These are phyloP conservation scores for Babesia divergens DNA, from an alignment of 169 alveolate species.

Conservation along the genomic window DNA sequence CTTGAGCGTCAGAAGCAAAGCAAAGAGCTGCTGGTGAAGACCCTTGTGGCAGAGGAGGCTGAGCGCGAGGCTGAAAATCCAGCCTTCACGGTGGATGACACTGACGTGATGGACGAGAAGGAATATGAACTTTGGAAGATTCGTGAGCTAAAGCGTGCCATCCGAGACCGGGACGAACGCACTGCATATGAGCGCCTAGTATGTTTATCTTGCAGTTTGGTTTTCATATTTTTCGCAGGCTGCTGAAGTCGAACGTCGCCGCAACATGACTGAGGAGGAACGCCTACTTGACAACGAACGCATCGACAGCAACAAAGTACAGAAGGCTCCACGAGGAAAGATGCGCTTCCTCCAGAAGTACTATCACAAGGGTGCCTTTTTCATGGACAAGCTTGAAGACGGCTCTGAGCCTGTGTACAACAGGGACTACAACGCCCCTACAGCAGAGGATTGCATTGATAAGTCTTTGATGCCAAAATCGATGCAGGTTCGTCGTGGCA, in stretches of 20 bases:
- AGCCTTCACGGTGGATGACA: slow-evolving; percentile 40
- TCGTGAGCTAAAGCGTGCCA: slow-evolving; percentile 73
- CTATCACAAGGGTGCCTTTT: slow-evolving; percentile 86
- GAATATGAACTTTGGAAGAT: slow-evolving; percentile 78
- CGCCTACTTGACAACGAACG: slow-evolving; percentile 62
- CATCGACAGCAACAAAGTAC: slow-evolving; percentile 60
- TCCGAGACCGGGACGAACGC: slow-evolving; percentile 71
- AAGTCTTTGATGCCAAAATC: slow-evolving; percentile 77
- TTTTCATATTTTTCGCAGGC: slow-evolving; percentile 43
- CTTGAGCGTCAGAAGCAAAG: slow-evolving; percentile 51
- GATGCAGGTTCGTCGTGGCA: slow-evolving; percentile 83
- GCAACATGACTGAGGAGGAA: slow-evolving; percentile 75
- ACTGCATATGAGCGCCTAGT: slow-evolving; percentile 62
- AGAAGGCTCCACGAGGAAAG: slow-evolving; percentile 61
- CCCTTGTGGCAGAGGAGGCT: slow-evolving; percentile 23
- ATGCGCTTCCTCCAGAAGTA: slow-evolving; percentile 81
- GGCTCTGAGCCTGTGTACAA: slow-evolving; percentile 81
- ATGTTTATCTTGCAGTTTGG: background rate
- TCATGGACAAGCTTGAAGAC: slow-evolving; percentile 80
- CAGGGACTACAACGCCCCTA: slow-evolving; percentile 83
- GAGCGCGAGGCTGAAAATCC: slow-evolving; percentile 35
- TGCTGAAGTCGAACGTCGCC: slow-evolving; percentile 72
- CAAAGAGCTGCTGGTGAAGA: slow-evolving; percentile 50
- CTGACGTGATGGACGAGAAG: slow-evolving; percentile 53
- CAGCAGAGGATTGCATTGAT: slow-evolving; percentile 79